These are phyloP conservation scores for Vicia faba DNA, from an alignment of 306 rosid species.

Conservation along the genomic window DNA sequence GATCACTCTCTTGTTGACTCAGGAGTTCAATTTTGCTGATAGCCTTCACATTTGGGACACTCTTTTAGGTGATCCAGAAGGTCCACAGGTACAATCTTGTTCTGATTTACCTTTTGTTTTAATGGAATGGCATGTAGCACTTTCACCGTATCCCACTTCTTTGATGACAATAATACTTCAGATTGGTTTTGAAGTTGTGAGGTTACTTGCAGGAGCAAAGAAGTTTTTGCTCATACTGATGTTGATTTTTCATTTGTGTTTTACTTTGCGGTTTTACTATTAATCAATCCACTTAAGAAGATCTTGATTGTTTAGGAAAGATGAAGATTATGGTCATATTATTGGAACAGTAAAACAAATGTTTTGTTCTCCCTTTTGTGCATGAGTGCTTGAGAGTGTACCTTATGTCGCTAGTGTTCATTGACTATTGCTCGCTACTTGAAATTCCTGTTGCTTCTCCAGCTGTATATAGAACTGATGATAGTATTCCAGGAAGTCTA, in stretches of 20 bases:
- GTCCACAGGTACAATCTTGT: constrained; percentile 70
- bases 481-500: no score
- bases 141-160: constrained; percentile 20
- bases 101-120: constrained; percentile 12
- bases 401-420: no score
- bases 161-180: neutral
- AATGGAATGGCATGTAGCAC: constrained; percentile 1
- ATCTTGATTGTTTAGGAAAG: constrained; percentile 7
- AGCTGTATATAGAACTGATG: no score
- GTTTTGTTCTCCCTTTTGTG: neutral
- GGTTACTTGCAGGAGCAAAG: constrained; percentile 3
- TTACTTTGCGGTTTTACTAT: constrained; percentile 8
- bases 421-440: no score
- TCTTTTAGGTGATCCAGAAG: constrained; percentile 91
- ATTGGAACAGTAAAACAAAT: neutral
- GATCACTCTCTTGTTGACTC: no score
- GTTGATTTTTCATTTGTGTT: constrained; percentile 14
- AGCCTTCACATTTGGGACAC: constrained; percentile 97
- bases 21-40: constrained; percentile 95
- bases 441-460: no score
- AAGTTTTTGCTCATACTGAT: no score
- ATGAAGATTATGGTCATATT: constrained; percentile 15
- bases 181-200: constrained; percentile 28
- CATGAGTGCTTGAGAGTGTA: no score
- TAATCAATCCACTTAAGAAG: neutral